A percentile compares a stretch with the other conserved stretches of the same genome.
Conservation (phyloP, 805 yeast species). For the Zygotorulaspora florentina region DNA sequence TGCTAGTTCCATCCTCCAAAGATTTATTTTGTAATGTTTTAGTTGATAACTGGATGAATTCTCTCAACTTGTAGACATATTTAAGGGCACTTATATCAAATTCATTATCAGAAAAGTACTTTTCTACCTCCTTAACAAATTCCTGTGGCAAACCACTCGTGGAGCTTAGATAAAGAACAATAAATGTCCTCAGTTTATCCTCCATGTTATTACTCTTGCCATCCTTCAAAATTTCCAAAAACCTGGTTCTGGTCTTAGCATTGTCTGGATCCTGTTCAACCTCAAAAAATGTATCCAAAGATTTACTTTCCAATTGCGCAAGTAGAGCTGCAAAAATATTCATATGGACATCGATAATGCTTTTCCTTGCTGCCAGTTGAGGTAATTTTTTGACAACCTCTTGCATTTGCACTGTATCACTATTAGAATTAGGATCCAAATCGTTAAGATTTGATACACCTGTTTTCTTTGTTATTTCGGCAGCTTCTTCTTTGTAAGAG, state of each 20-base stretch:
- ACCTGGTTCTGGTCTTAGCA: constrained; percentile 48
- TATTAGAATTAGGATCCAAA: constrained; percentile 50
- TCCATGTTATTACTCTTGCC: constrained; percentile 56
- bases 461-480: constrained; percentile 73
- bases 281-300: constrained; percentile 87
- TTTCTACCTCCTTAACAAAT: constrained; percentile 57
- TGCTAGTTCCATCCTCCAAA: constrained; percentile 34
- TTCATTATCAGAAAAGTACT: constrained; percentile 51
- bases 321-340: constrained; percentile 82
- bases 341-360: constrained; percentile 94
- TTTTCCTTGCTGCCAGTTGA: constrained; percentile 82
- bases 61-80: constrained; percentile 79
- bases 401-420: constrained; percentile 65
- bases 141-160: constrained; percentile 41
- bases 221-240: constrained; percentile 52
- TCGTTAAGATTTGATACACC: constrained; percentile 68
- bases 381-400: constrained; percentile 91
- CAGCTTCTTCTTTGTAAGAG: constrained; percentile 81
- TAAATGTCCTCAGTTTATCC: constrained; percentile 85
- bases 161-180: constrained; percentile 64
- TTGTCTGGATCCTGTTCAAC: constrained; percentile 76
- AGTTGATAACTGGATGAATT: constrained; percentile 54
- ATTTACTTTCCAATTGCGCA: constrained; percentile 78
- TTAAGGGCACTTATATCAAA: constrained; percentile 60
- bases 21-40: constrained; percentile 37